Conservation (phyloP, 2,329 filamentous ascomycete genomes). For the Coccinonectria pachysandricola region DNA sequence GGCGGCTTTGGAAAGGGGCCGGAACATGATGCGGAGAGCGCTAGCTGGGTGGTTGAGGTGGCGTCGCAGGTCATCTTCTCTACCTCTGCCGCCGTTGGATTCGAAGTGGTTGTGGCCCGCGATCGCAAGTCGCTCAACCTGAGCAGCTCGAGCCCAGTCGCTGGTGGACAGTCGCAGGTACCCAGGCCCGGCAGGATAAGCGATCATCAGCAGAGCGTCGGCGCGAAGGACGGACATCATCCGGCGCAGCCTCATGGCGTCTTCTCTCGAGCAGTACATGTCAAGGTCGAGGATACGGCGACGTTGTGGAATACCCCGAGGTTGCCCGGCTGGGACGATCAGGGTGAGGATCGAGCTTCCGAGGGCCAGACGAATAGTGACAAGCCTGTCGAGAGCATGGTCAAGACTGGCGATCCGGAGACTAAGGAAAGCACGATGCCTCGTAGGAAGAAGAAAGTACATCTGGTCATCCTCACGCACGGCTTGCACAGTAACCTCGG, state of each 20-base stretch:
- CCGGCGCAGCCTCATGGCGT: conserved; percentile 61
- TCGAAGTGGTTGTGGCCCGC: conserved; percentile 75
- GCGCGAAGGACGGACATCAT: conserved; percentile 47
- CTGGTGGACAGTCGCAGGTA: conserved; percentile 35
- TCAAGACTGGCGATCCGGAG: conserved; percentile 23
- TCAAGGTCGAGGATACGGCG: conserved; percentile 80
- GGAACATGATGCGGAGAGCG: conserved; percentile 42
- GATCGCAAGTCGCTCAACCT: conserved; percentile 75
- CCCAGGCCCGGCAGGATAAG: conserved; percentile 61
- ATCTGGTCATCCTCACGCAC: conserved; percentile 87
- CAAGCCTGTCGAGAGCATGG: conserved; percentile 23
- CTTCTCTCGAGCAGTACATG: conserved; percentile 67
- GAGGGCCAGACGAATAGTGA: conserved; percentile 16
- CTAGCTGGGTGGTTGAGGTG: conserved; percentile 85
- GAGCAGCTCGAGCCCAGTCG: conserved; percentile 37
- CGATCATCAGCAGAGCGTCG: conserved; percentile 60
- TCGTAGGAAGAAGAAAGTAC: conserved; percentile 65
- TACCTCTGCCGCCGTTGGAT: conserved; percentile 73
- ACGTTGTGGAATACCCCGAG: conserved; percentile 88
- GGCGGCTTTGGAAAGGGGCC: conserved; percentile 36
- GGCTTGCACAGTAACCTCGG: conserved; percentile 92
- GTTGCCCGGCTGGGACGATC: conserved; percentile 55
- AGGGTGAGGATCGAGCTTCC: conserved; percentile 22
- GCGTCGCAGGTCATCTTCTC: conserved; percentile 93
- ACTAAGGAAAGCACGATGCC: conserved; percentile 14